Evolutionary conservation across 2,329 filamentous ascomycete genomes (phyloP).

Genomic region (Penicillium expansum): DNA sequence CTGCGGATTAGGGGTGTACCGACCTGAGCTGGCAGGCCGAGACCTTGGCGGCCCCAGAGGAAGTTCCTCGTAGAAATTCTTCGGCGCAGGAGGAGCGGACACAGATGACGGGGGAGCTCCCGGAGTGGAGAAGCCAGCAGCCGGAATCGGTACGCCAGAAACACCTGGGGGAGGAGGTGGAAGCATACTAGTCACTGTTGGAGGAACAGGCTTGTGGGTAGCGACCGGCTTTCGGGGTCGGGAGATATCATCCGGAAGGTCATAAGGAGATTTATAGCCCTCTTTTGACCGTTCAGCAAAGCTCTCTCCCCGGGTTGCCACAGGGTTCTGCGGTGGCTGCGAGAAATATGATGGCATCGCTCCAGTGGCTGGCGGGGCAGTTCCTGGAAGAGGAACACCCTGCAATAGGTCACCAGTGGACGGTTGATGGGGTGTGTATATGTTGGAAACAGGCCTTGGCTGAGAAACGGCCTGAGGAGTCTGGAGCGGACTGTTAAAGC

Average conservation of each 20-base stretch:
- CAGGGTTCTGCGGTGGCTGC: constrained; percentile 26
- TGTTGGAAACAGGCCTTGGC: constrained; percentile 33
- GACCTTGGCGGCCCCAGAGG: constrained; percentile 59
- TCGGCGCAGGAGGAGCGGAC: constrained; percentile 26
- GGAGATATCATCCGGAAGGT: constrained; percentile 83
- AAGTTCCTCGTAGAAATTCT: constrained; percentile 75
- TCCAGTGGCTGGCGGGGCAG: constrained; percentile 14
- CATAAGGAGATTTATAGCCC: constrained; percentile 91
- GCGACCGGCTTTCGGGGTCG: constrained; percentile 61
- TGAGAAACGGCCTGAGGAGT: constrained; percentile 23
- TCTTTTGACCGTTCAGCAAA: constrained; percentile 89
- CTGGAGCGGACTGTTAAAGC: constrained; percentile 29
- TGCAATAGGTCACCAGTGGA: constrained; percentile 49
- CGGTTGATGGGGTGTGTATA: constrained; percentile 53
- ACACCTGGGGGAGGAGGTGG: constrained; percentile 61
- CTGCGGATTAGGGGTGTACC: constrained; percentile 40
- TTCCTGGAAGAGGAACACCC: constrained; percentile 28
- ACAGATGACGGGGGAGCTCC: constrained; percentile 15
- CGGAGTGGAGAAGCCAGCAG: constrained; percentile 18
- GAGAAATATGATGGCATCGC: constrained; percentile 29
- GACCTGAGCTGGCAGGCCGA: constrained; percentile 52
- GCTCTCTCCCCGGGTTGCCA: constrained; percentile 64
- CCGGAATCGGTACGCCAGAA: constrained; percentile 51
- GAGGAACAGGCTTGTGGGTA: constrained; percentile 54
- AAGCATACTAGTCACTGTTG: constrained; percentile 45